A percentile compares a stretch with the other conserved stretches of the same genome.
Evolutionary conservation across 1,284 basidiomycete genomes (phyloP).

Genomic region (Austroboletus olivaceoglutinosus): DNA sequence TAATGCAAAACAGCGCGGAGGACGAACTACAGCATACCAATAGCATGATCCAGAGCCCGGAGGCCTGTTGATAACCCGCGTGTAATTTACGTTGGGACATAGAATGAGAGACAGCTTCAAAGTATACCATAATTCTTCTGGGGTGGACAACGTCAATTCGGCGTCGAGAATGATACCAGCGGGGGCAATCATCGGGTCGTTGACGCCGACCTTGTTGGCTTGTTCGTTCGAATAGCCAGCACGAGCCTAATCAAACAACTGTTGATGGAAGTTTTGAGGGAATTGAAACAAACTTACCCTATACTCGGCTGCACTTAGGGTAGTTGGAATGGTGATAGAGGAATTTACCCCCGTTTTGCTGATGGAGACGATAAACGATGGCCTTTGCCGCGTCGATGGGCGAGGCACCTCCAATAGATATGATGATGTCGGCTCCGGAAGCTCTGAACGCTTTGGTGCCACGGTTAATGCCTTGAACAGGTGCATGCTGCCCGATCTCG

Average conservation of each 20-base stretch:
- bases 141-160: conserved; percentile 70
- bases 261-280: background rate
- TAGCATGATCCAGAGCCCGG: conserved; percentile 76
- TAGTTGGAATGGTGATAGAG: conserved; percentile 71
- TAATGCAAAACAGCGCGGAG: background rate
- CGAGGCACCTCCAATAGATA: conserved; percentile 77
- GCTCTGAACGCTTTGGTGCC: conserved; percentile 58
- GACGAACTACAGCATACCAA: conserved; percentile 45
- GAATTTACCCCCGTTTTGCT: conserved; percentile 50
- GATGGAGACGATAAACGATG: conserved; percentile 59
- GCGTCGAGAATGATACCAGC: conserved; percentile 77
- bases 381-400: conserved; percentile 77
- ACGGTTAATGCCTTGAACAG: conserved; percentile 66
- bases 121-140: conserved; percentile 68
- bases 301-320: conserved; percentile 79
- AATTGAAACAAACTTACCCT: conserved; percentile 41
- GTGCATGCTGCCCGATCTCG: conserved; percentile 76
- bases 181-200: conserved; percentile 54
- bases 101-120: conserved; percentile 12
- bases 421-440: conserved; percentile 61
- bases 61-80: conserved; percentile 73
- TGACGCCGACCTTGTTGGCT: conserved; percentile 63
- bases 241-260: conserved; percentile 35
- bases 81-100: conserved; percentile 16
- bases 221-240: conserved; percentile 76